These are phyloP conservation scores for Leccinum subspadiceum DNA, from an alignment of 1,284 basidiomycete genomes.

Conservation along the genomic window DNA sequence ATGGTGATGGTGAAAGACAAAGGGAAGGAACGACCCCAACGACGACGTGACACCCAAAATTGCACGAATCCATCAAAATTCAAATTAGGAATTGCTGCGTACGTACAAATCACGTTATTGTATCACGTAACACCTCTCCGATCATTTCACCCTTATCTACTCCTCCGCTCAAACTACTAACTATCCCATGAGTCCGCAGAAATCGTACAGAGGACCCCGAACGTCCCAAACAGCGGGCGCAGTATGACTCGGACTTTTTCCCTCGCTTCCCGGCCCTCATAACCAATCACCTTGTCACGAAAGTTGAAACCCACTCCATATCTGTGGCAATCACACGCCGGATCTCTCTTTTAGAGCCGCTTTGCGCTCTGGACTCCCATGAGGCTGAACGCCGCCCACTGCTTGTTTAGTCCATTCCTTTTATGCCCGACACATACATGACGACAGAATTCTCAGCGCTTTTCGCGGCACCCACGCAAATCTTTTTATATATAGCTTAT, in stretches of 20 bases:
- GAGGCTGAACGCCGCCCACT: background rate
- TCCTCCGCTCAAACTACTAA: slow-evolving; percentile 12
- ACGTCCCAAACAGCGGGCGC: slow-evolving; percentile 4
- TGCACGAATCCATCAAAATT: slow-evolving; percentile 35
- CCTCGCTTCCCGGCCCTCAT: slow-evolving; percentile 12
- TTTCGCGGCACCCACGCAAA: background rate
- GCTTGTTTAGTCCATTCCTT: background rate
- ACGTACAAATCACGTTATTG: slow-evolving; percentile 30
- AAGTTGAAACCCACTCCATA: background rate
- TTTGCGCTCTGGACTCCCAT: background rate
- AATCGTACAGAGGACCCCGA: background rate
- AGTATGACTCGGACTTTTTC: slow-evolving; percentile 10
- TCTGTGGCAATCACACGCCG: background rate
- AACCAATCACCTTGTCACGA: slow-evolving; percentile 16
- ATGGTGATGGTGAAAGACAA: slow-evolving; percentile 37
- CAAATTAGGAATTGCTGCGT: slow-evolving; percentile 34
- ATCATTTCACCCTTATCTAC: slow-evolving; percentile 23
- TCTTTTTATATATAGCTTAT: background rate
- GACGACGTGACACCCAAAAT: slow-evolving; percentile 34
- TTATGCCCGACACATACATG: background rate
- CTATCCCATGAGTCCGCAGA: background rate
- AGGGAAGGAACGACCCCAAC: slow-evolving; percentile 25
- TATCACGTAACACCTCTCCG: slow-evolving; percentile 29
- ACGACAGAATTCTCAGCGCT: slow-evolving; percentile 2
- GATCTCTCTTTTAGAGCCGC: background rate